These are phyloP conservation scores for Porcisia hertigi DNA, from an alignment of 208 protist genomes.

Conservation along the genomic window DNA sequence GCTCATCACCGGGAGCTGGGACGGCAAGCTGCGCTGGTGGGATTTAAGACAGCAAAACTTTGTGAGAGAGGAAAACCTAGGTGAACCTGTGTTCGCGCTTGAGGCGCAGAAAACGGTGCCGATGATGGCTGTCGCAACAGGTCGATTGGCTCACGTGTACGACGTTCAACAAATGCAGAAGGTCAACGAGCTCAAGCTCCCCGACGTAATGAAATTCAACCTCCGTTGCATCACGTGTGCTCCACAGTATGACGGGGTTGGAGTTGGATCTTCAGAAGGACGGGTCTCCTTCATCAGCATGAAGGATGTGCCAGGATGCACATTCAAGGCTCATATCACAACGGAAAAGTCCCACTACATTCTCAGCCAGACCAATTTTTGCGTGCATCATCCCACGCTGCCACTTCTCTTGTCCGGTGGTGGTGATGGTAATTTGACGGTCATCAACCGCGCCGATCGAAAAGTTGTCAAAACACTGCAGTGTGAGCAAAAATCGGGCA, in stretches of 20 bases:
- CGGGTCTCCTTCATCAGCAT: conserved; percentile 63
- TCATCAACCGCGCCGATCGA: conserved; percentile 47
- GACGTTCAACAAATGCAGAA: conserved; percentile 66
- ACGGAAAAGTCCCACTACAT: conserved; percentile 38
- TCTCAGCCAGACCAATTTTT: conserved; percentile 81
- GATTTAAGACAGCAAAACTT: conserved; percentile 69
- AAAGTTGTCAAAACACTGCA: conserved; percentile 34
- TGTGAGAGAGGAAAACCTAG: conserved; percentile 68
- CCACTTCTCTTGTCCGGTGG: conserved; percentile 61
- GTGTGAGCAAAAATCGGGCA: conserved; percentile 35
- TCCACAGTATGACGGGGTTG: conserved; percentile 62
- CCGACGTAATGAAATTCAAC: conserved; percentile 66
- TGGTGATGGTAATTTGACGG: conserved; percentile 61
- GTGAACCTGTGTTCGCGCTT: conserved; percentile 74
- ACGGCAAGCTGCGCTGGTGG: conserved; percentile 87
- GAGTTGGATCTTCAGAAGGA: conserved; percentile 72
- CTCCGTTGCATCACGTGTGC: conserved; percentile 69
- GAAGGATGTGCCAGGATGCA: conserved; percentile 41
- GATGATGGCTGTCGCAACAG: conserved; percentile 74
- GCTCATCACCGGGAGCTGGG: conserved; percentile 85
- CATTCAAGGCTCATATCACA: conserved; percentile 72
- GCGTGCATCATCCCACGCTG: conserved; percentile 52
- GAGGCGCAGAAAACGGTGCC: conserved; percentile 61
- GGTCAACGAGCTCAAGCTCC: conserved; percentile 47
- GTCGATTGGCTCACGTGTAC: conserved; percentile 62